Base-by-base conservation (phyloP, 2,329 filamentous ascomycete species). In the Phialemonium atrogriseum region DNA sequence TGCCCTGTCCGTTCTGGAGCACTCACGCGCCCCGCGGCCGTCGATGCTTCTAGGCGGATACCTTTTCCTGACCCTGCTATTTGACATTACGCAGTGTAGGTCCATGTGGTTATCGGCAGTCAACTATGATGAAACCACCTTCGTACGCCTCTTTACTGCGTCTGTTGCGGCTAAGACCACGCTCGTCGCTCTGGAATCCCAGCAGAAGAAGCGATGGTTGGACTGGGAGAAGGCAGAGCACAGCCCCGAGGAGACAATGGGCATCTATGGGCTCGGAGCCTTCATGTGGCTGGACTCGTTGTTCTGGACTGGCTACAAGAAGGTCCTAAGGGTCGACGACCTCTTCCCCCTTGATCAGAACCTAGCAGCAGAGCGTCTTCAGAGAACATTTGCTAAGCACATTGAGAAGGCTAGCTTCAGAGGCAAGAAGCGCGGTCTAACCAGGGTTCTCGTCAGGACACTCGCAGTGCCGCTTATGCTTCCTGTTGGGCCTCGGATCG, bases 21-120 rank as follows among this genome's bases (percentile, higher is more conserved):
- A 58, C 29, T 25, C 35, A 5, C 45, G 47, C 10, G 49, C 58
- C 2, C 49, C 48, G 0, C 49, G 60, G 1, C 64, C 66, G 0
- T 70, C 66, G 0, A 46, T 59, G 0, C 32, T 70, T 3, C 44
- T 71, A 10, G 56, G 45, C 11, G 37, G 44, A 9, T 70, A 61
- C 30, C 37, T 70, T 4, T 39, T 59, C 8, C 22, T 67, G 4
- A 61, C 60, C 2, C 39, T 64, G 0, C 41, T 70, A 2, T 52
- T 69, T 15, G 68, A 71, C 22, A 43, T 56, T 3, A 54, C 55
- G 0, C 60, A 61, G 35, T 47, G 50, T 0, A 51, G 68, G 7
- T 68, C 65, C 0, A 37, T 61, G 3, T 69, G 60, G 52, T 48
- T 69, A 22, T 36, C 28, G 12, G 28, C 28, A n/a, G n/a, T 7